Conservation (phyloP, 1,139 yeast species). For the Lodderomyces jiufengensis region DNA sequence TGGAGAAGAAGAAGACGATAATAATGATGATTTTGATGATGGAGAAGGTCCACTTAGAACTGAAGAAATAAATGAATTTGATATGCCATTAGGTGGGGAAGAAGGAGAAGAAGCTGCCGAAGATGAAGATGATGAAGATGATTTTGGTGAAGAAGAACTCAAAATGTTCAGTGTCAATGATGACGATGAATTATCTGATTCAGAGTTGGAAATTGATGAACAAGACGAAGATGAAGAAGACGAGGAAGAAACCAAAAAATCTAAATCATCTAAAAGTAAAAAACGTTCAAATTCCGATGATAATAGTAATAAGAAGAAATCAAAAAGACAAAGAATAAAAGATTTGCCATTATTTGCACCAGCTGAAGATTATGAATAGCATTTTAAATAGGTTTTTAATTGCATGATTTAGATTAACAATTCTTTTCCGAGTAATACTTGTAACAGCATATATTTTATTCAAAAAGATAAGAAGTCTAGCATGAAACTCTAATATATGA, state of each 20-base stretch:
- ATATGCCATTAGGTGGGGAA: constrained; percentile 15
- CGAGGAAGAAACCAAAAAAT: constrained; percentile 16
- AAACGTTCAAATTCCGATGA: constrained; percentile 20
- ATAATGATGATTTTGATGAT: constrained; percentile 11
- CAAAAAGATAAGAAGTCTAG: too few relatives aligned
- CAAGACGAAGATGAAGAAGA: constrained; percentile 19
- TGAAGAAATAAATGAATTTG: constrained; percentile 6
- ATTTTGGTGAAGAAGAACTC: constrained; percentile 18
- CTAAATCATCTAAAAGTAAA: constrained; percentile 19
- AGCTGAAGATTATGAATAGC: constrained; percentile 72
- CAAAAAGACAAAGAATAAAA: constrained; percentile 59
- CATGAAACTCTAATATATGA: too few relatives aligned
- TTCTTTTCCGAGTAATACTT: too few relatives aligned
- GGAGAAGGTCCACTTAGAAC: constrained; percentile 17
- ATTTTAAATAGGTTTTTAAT: too few relatives aligned
- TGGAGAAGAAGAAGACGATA: constrained; percentile 18
- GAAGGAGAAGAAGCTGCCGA: constrained; percentile 14
- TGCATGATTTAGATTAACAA: too few relatives aligned
- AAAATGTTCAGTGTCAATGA: constrained; percentile 29
- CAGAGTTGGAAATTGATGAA: constrained; percentile 19
- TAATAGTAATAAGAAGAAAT: constrained; percentile 23
- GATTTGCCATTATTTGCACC: constrained; percentile 85
- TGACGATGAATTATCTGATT: constrained; percentile 24
- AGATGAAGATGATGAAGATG: constrained; percentile 18
- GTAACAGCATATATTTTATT: too few relatives aligned